phyloP scores from a whole-genome alignment of 2,329 filamentous ascomycete species.

The Dothideomycetes sp. region DNA sequence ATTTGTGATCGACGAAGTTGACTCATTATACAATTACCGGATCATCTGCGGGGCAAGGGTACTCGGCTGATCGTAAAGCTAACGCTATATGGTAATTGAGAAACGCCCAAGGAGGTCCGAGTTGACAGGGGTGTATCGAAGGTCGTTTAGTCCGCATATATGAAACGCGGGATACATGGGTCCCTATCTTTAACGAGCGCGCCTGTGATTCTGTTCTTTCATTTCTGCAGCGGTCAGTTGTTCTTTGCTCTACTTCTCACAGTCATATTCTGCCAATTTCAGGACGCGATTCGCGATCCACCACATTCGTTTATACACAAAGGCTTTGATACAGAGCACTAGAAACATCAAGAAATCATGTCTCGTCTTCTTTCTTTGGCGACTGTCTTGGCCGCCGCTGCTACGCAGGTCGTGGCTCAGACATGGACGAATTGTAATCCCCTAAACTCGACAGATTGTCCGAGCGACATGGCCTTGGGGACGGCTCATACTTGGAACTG shows the following conservation, averaged over 20 bases:
- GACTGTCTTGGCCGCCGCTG: conserved; percentile 19
- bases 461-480: conserved; percentile 60
- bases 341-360: neutral
- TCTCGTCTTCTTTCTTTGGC: neutral
- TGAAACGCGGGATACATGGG: too few species aligned
- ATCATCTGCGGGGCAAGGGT: too few species aligned
- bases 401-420: conserved; percentile 51
- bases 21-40: too few species aligned
- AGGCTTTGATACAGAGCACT: neutral
- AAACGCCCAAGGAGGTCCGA: too few species aligned
- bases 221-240: neutral
- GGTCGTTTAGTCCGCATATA: too few species aligned
- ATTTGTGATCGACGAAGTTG: too few species aligned
- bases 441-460: conserved; percentile 53
- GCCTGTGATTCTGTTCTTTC: too few species aligned
- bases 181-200: too few species aligned
- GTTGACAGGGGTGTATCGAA: too few species aligned
- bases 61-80: too few species aligned
- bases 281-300: neutral
- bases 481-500: conserved; percentile 54
- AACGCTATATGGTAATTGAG: too few species aligned
- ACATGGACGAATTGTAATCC: conserved; percentile 72
- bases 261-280: too few species aligned
- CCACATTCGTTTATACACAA: neutral
- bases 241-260: neutral